Base-by-base conservation (phyloP, 306 rosid genomes). In the Trichosanthes cucumerina region DNA sequence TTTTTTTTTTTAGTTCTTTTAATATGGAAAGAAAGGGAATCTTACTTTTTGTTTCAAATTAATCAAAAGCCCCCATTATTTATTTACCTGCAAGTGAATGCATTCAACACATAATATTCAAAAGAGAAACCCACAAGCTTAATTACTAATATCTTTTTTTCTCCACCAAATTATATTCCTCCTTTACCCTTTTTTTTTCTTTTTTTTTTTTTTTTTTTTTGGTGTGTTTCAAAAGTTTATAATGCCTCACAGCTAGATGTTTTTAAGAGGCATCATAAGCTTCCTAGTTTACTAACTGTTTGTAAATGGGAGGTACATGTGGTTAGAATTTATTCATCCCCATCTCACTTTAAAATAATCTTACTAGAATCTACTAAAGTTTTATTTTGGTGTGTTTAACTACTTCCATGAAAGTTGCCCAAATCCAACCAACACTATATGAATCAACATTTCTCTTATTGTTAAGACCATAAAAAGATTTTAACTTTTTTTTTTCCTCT, bases 121-220 rank as follows among this genome's bases (percentile, higher is more conserved):
- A 66, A 66, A 66, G 73, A 65, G 13, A 36, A 36, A 36, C 13
- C 50, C 26, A 9, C 31, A 38, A 66, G 31, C 31, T 39, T 68
- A 68, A 18, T 39, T 8, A 41, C 19, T 69, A 43, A 69, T 16
- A 33, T 16, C 21, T 36, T 58, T 9, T n/a, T 21, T 26, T 24
- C 73, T 65, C 49, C 49, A 65, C 73, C 73, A 65, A 65, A 65
- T 65, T 34, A 64, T 70, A 31, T 34, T 43, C 54, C 76, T 69
- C 47, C 16, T 18, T 66, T 31, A 2, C 2, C 12, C 12, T n/a
- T n/a, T n/a, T n/a, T n/a, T n/a, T n/a, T n/a, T n/a, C n/a, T n/a
- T n/a, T n/a, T 7, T 2, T 9, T 24, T n/a, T n/a, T 0, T 57
- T 57, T 63, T 33, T 33, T 15, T 34, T 2, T 1, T n/a, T 56